phyloP scores from a whole-genome alignment of 305 asterid species.

The Solanum hybrid region DNA sequence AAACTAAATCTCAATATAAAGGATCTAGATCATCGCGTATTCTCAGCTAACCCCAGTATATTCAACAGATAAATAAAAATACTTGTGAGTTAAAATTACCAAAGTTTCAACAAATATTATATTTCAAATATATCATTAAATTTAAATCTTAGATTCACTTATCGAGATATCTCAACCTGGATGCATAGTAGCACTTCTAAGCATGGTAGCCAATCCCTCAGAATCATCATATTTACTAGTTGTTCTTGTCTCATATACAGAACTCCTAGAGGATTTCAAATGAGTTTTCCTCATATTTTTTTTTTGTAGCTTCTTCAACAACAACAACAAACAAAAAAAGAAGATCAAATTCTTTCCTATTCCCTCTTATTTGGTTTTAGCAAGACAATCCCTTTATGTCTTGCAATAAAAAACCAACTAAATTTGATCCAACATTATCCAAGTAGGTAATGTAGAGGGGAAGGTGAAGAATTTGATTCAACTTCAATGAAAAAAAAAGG shows the following conservation, averaged over 20 bases:
- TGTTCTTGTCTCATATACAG: conserved; percentile 27
- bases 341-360: conserved; percentile 32
- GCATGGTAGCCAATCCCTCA: conserved; percentile 33
- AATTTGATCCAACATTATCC: background rate
- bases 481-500: conserved; percentile 6
- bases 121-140: background rate
- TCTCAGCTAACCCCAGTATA: background rate
- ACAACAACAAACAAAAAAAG: conserved; percentile 10
- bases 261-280: conserved; percentile 46
- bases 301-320: conserved; percentile 7
- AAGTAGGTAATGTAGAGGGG: conserved; percentile 14
- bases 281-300: conserved; percentile 41
- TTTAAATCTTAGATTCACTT: background rate
- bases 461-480: conserved; percentile 14
- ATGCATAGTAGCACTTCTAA: conserved; percentile 57
- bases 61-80: background rate
- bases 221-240: conserved; percentile 26
- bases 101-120: background rate
- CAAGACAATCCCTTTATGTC: background rate
- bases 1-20: background rate
- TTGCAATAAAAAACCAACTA: background rate
- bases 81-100: background rate
- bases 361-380: background rate
- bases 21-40: background rate
- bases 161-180: conserved; percentile 6